Evolutionary conservation across 2,329 filamentous ascomycete species (phyloP), one percentile per base, ranked within the genome.

Genomic region (Sporothrix inflata): DNA sequence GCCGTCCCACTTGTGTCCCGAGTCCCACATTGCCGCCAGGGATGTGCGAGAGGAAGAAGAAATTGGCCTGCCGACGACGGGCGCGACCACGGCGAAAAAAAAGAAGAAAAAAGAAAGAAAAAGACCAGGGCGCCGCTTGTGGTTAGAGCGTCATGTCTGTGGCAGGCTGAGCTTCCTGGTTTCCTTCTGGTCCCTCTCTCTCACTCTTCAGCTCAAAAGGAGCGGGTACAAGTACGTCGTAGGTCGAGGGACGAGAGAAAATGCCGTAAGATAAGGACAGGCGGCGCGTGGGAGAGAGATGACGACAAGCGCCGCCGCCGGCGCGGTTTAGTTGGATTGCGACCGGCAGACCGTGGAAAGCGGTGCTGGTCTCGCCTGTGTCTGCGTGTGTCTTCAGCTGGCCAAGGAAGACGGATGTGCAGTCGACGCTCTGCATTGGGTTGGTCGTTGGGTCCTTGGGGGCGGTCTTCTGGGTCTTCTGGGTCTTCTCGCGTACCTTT

Each of bases 21-120:
- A n/a, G 16, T 40, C 66, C 30, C 66, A 69, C 68, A 70, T 70
- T 61, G 68, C 55, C 53, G 53, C 68, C 53, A 70, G 68, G 68
- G 68, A 70, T 66, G 61, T 3, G 47, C 5, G 60, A 40, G 27
- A 34, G 27, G 27, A 38, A 34, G 16, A 38, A 34, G 24, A 40
- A 40, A 69, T 51, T 67, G 65, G 30, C 34, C 49, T 42, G 66
- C 49, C 34, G 60, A 47, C 61, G 38, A 42, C 6, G 1, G 3
- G 38, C 24, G 19, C 19, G 3, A 49, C 47, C 47, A 49, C 30
- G 30, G 27, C 53, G 16, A 19, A 24, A 27, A 27, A 65, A 61
- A 57, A 34, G 27, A n/a, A 34, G 6, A 21, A 8, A 6, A 40
- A 16, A 21, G 12, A 38, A 3, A 57, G 6, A 9, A 38, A n/a